Evolutionary conservation across 176 grass and related monocot species (phyloP), one percentile per base, ranked within the genome.

Genomic region (Bolboschoenus planiculmis): DNA sequence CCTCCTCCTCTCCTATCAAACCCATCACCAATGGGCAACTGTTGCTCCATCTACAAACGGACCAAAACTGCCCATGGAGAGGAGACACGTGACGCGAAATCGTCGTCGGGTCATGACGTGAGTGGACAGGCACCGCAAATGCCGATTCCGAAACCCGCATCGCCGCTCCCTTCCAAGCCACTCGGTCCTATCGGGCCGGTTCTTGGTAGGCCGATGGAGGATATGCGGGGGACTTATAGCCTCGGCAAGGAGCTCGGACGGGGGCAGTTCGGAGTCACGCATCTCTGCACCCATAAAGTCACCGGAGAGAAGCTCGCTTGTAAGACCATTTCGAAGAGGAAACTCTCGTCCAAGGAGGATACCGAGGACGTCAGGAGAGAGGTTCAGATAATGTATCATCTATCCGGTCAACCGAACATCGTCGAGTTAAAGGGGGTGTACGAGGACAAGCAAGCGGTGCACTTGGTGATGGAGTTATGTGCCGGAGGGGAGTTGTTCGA

Each of bases 401-500:
- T 97, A 61, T 80, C 84, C 8, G 91, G 94, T 0, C 91, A 97
- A 51, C 57, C 78, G 23, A 91, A 93, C 89, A 86, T 93, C 0
- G 94, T 97, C 0, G 86, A 34, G 51, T 84, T 97, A 53, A 79
- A 66, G 5, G 91, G 91, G 18, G 94, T 91, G 3, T 97, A 88
- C 58, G 94, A 97, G 91, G 91, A 97, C 85, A 91, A 88, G 86
- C 86, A 89, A 30, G 84, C 75, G 51, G 91, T 97, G 11, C 90
- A 97, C 86, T 86, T 97, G 4, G 94, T 97, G 1, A 97, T 97
- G 94, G 94, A 97, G 91, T 82, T 97, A 33, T 97, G 94, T 86
- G 87, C 86, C 55, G 91, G 89, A 81, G 91, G 91, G 81, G 89
- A 97, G 91, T 90, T 93, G 85, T 97, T 97, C 63, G 94, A 97